Percentiles rank a stretch among this genome's conserved stretches.
phyloP scores from a whole-genome alignment of 345 rosid genomes.

The Ceriops decandra region DNA sequence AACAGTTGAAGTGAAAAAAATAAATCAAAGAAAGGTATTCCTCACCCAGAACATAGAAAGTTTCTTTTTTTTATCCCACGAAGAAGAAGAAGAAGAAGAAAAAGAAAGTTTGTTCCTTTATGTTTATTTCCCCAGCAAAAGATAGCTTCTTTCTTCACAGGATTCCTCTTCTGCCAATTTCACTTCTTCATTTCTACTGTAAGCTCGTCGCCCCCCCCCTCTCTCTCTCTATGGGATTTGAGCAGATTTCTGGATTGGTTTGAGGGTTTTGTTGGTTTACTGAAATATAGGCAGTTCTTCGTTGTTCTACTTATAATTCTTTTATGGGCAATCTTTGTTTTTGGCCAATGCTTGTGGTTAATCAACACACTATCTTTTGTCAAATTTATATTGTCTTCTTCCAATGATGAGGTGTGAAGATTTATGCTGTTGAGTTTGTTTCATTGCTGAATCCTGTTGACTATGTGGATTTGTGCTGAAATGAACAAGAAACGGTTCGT shows the following conservation, averaged over 20 bases:
- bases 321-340: no score
- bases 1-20: not conserved
- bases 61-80: no score
- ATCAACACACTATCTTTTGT: no score
- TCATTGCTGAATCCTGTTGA: not conserved
- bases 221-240: not conserved
- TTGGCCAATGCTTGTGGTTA: no score
- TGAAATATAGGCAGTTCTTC: no score
- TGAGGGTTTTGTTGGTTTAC: not conserved
- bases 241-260: not conserved
- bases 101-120: not conserved
- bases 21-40: not conserved
- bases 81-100: not conserved
- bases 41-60: not conserved
- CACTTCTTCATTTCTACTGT: conserved; percentile 1
- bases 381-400: no score
- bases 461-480: no score
- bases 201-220: not conserved
- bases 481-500: no score
- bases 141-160: not conserved
- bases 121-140: not conserved
- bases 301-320: no score
- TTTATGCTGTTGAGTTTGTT: no score
- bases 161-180: not conserved
- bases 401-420: no score